Conservation (phyloP, 306 rosid genomes). For the Lathyrus tuberosus region DNA sequence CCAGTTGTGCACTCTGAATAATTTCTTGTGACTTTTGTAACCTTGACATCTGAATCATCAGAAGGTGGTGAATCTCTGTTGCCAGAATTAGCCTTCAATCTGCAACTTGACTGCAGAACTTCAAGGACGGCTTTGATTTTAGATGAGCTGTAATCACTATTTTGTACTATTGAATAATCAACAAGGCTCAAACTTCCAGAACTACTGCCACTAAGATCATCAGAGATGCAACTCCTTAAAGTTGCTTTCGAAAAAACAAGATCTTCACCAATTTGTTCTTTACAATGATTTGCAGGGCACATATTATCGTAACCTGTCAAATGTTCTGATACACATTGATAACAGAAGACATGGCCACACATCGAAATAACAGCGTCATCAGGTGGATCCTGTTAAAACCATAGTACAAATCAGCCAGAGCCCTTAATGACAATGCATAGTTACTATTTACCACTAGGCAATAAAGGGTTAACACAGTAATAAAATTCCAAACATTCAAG, state of each 20-base stretch:
- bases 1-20: conserved; percentile 53
- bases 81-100: conserved; percentile 39
- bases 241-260: conserved; percentile 79
- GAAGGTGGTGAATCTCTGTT: conserved; percentile 44
- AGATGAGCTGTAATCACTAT: conserved; percentile 72
- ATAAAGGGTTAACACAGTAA: too few relatives aligned
- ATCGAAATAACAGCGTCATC: conserved; percentile 81
- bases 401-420: conserved; percentile 41
- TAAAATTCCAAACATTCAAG: too few relatives aligned
- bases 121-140: conserved; percentile 87
- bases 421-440: conserved; percentile 17
- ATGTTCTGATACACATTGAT: conserved; percentile 82
- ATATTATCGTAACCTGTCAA: conserved; percentile 76
- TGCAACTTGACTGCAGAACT: conserved; percentile 61
- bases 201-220: conserved; percentile 55
- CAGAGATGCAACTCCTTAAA: conserved; percentile 70
- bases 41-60: conserved; percentile 44
- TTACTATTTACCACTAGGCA: too few relatives aligned
- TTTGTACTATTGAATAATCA: conserved; percentile 65
- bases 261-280: conserved; percentile 67
- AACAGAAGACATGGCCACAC: conserved; percentile 97
- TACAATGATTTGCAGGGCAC: conserved; percentile 80
- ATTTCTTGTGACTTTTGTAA: conserved; percentile 51
- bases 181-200: conserved; percentile 42
- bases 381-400: conserved; percentile 82